Conservation (phyloP, 106 monocot species). For the Allium fistulosum region DNA sequence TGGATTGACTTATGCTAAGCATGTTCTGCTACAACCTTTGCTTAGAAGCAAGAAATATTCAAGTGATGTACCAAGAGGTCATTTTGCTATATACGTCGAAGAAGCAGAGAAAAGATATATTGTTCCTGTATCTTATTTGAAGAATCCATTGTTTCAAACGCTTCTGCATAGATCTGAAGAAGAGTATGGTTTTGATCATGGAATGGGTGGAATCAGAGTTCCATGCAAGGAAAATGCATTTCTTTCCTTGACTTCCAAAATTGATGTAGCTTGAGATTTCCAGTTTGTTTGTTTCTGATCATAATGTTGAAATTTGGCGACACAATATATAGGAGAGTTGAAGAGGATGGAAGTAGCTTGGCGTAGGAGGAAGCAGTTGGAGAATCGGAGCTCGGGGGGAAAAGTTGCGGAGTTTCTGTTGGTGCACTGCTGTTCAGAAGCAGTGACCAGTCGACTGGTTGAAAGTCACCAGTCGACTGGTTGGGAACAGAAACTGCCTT, state of each 20-base stretch:
- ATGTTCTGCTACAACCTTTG: constrained; percentile 9
- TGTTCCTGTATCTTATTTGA: constrained; percentile 33
- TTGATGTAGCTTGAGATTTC: background rate
- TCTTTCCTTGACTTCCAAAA: constrained; percentile 7
- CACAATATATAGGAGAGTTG: no score
- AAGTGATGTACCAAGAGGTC: constrained; percentile 22
- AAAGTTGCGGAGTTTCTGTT: no score
- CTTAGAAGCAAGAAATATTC: constrained; percentile 2
- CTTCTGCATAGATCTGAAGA: constrained; percentile 24
- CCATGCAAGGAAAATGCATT: constrained; percentile 31
- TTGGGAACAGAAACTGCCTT: no score
- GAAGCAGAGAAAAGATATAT: constrained; percentile 19
- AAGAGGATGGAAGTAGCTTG: no score
- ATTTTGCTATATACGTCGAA: constrained; percentile 31
- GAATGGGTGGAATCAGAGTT: constrained; percentile 20
- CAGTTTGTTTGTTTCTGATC: no score
- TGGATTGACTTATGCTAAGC: constrained; percentile 5
- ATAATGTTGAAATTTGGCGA: no score
- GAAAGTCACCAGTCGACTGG: no score
- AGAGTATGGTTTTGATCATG: constrained; percentile 25
- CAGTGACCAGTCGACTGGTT: no score
- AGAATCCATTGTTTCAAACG: constrained; percentile 25
- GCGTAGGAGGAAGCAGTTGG: no score
- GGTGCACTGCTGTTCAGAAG: no score
- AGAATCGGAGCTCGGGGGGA: no score